These are phyloP conservation scores for Plasmodium ovale DNA, from an alignment of 169 alveolate genomes.

Conservation along the genomic window DNA sequence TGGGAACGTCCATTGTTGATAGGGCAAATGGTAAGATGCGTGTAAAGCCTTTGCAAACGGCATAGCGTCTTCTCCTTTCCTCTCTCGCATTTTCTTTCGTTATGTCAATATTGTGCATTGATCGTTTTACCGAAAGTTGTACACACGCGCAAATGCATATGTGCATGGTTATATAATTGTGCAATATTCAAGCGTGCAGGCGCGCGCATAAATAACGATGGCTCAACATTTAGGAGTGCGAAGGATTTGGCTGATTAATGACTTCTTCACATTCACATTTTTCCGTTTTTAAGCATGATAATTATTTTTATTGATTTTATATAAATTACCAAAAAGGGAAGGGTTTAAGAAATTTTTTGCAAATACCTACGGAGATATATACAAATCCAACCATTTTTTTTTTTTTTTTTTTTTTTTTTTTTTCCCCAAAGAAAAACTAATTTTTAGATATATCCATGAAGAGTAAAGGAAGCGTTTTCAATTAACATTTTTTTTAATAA, in stretches of 20 bases:
- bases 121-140: background rate
- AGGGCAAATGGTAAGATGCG: background rate
- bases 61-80: background rate
- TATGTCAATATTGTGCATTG: background rate
- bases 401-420: no score
- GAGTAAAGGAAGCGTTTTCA: background rate
- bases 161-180: no score
- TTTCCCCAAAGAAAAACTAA: no score
- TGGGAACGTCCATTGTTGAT: no score
- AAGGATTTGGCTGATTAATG: background rate
- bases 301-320: slow-evolving; percentile 7
- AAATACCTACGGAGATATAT: no score
- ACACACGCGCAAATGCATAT: background rate
- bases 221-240: background rate
- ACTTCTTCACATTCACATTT: slow-evolving; percentile 7
- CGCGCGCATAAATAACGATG: no score
- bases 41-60: background rate
- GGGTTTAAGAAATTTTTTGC: no score
- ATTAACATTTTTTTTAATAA: background rate
- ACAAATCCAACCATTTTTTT: no score
- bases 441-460: no score
- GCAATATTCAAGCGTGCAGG: no score
- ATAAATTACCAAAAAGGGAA: slow-evolving; percentile 1
- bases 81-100: background rate
- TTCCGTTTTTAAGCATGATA: slow-evolving; percentile 36